Conservation (phyloP, 1,139 yeast species). For the Sugiyamaella grinbergsii region DNA sequence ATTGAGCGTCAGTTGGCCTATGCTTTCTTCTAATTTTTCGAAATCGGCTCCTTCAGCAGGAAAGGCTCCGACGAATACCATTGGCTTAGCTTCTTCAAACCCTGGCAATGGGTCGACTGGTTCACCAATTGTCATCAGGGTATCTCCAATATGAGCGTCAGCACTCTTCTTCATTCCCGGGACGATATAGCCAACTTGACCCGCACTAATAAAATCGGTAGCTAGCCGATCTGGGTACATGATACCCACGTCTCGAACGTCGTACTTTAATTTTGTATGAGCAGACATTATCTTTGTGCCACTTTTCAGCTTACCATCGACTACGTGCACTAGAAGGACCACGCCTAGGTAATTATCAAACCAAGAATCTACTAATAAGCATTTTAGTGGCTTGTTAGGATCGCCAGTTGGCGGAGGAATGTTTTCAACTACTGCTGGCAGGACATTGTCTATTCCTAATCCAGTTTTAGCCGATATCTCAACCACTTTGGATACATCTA, state of each 20-base stretch:
- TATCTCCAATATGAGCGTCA: constrained; percentile 92
- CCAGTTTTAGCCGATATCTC: constrained; percentile 95
- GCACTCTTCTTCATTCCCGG: constrained; percentile 90
- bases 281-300: constrained; percentile 80
- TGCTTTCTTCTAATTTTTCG: constrained; percentile 84
- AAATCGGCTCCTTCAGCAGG: constrained; percentile 96
- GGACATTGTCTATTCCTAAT: constrained; percentile 65
- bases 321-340: constrained; percentile 80
- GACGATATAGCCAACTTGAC: constrained; percentile 91
- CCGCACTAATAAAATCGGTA: constrained; percentile 67
- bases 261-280: constrained; percentile 74
- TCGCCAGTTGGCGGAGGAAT: constrained; percentile 75
- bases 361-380: constrained; percentile 93
- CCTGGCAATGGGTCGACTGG: constrained; percentile 83
- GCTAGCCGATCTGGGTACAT: constrained; percentile 84
- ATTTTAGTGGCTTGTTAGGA: constrained; percentile 60
- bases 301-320: constrained; percentile 73
- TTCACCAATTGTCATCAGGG: constrained; percentile 70
- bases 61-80: constrained; percentile 98
- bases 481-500: constrained; percentile 71
- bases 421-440: constrained; percentile 77
- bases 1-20: constrained; percentile 82
- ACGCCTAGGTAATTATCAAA: constrained; percentile 93
- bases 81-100: constrained; percentile 94
- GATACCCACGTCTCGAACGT: constrained; percentile 88